phyloP scores from a whole-genome alignment of 306 rosid species.

The Cucurbita maxima region DNA sequence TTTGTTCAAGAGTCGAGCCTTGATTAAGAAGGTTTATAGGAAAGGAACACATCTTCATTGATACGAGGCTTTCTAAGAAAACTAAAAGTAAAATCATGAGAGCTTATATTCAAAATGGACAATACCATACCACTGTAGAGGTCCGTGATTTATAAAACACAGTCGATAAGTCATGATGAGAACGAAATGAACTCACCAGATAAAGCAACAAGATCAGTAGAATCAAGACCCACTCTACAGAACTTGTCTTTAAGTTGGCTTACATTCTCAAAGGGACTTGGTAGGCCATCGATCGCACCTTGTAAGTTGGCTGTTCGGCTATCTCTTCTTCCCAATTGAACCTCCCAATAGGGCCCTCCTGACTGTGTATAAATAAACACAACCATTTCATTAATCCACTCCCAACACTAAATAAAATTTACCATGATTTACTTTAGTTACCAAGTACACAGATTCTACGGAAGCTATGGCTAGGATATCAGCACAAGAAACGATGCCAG shows the following conservation, averaged over 20 bases:
- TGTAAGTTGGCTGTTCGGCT: constrained; percentile 6
- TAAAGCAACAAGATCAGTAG: constrained; percentile 22
- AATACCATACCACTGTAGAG: too few relatives aligned
- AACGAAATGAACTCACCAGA: constrained; percentile 15
- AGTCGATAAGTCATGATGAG: too few relatives aligned
- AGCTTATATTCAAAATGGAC: too few relatives aligned
- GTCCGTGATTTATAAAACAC: too few relatives aligned
- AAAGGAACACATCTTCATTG: too few relatives aligned
- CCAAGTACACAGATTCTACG: constrained; percentile 16
- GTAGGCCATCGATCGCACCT: constrained; percentile 9
- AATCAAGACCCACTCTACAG: constrained; percentile 8
- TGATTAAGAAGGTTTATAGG: too few relatives aligned
- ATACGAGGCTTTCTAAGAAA: too few relatives aligned
- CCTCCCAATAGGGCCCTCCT: constrained; percentile 22
- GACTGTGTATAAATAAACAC: not conserved
- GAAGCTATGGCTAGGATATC: constrained; percentile 36
- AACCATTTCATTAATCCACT: not conserved
- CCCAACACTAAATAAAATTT: not conserved
- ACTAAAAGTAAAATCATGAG: too few relatives aligned
- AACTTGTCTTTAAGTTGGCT: not conserved
- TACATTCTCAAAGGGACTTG: constrained; percentile 10
- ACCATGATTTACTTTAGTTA: not conserved
- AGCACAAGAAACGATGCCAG: constrained; percentile 36
- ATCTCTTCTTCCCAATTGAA: constrained; percentile 27
- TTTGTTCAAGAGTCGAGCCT: too few relatives aligned